Base-by-base conservation (phyloP, 495 filamentous ascomycete genomes). In the Penicillium longicatenatum region DNA sequence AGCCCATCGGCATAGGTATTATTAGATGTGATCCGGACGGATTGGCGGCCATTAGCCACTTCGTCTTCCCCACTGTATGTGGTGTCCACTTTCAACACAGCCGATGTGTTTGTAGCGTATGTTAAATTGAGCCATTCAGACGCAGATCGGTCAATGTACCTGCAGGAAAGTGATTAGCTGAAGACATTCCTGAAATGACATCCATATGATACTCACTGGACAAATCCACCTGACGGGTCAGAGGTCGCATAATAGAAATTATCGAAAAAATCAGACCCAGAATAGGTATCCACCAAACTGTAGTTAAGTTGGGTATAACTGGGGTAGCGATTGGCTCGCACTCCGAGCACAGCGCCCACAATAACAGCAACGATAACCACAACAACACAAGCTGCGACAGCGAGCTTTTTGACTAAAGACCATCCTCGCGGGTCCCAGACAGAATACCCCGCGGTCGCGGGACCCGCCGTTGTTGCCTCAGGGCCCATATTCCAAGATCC, bases 21-120 rank as follows among this genome's bases (percentile, higher is more conserved):
- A 24, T 76, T 80, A 6, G 81, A 83, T 19, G 78, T 70, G 53
- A 84, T 64, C 16, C 82, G 81, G 2, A 83, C 79, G 16, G 79
- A 82, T 64, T 79, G 74, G 2, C 82, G 78, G 48, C 82, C 81
- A 0, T 70, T 72, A 6, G 57, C 57, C 1, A 79, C 70, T 42
- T 77, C 69, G 4, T 62, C 63, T n/a, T 75, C 71, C 20, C 60
- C 68, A 26, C 68, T 72, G 16, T 39, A 39, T 39, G 37, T 39
- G 6, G 37, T 39, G 59, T 85, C 82, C 8, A 86, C 82, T 19
- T 70, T 71, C 6, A 86, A 67, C 20, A 85, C 61, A 1, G 81
- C 82, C 0, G 78, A 79, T 1, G 64, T 64, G 8, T 69, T 61
- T 3, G 72, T 72, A 10, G 75, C 78, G 53, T 77, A 77, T 10